A percentile compares a stretch with the other conserved stretches of the same genome.
Conservation (phyloP, 352 stramenopile species). For the Aphanomyces euteiches region DNA sequence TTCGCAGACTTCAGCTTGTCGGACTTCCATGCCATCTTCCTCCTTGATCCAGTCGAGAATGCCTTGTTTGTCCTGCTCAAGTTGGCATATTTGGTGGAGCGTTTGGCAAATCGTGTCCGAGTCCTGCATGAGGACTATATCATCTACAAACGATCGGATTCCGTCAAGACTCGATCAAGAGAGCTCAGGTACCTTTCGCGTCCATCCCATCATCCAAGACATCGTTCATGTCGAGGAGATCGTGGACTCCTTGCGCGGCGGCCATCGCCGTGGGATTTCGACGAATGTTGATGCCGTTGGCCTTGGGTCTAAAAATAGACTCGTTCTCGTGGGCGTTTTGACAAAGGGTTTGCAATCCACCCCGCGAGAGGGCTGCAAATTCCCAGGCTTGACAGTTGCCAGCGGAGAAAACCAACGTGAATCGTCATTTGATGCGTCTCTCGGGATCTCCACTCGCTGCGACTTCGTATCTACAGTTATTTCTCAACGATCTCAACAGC, state of each 20-base stretch:
- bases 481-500: too few species aligned
- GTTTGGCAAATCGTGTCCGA: slow-evolving; percentile 20
- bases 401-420: too few species aligned
- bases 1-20: background rate
- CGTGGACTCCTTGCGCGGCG: background rate
- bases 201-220: slow-evolving; percentile 3
- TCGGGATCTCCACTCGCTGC: too few species aligned
- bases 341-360: too few species aligned
- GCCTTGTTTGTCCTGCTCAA: slow-evolving; percentile 16
- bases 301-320: too few species aligned
- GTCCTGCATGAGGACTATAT: slow-evolving; percentile 25
- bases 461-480: too few species aligned
- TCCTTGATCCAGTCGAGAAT: slow-evolving; percentile 16
- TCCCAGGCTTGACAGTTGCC: too few species aligned
- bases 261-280: slow-evolving; percentile 1
- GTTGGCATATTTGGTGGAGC: slow-evolving; percentile 27
- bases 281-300: too few species aligned
- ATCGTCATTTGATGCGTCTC: too few species aligned
- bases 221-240: slow-evolving; percentile 25
- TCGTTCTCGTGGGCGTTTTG: too few species aligned
- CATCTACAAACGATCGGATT: slow-evolving; percentile 1
- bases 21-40: slow-evolving; percentile 11
- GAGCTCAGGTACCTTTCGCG: background rate
- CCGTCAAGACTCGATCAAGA: background rate
- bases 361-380: too few species aligned